Conservation (phyloP, 345 rosid genomes). For the Hibiscus tridactylites region DNA sequence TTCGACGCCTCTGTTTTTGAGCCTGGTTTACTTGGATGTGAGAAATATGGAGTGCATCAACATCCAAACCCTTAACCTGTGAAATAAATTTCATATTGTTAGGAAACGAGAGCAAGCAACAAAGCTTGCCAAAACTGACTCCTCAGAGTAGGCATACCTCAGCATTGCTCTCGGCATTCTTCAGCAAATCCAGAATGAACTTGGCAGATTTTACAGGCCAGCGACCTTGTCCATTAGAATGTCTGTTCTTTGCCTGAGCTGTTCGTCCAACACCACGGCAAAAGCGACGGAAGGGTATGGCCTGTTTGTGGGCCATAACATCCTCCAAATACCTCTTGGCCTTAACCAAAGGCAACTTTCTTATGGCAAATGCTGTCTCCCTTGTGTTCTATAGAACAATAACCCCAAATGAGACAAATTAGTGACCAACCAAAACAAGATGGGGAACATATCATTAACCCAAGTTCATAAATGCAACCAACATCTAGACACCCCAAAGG, state of each 20-base stretch:
- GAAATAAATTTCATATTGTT: not conserved
- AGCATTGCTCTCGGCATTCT: constrained; percentile 98
- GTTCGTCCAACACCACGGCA: constrained; percentile 94
- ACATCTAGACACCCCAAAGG: too few species aligned
- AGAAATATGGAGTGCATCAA: constrained; percentile 65
- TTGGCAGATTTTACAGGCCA: constrained; percentile 91
- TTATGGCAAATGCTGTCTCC: constrained; percentile 53
- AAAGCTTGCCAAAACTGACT: not conserved
- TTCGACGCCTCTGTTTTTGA: constrained; percentile 84
- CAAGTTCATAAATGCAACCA: not conserved
- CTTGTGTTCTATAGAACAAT: constrained; percentile 56
- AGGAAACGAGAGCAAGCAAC: not conserved
- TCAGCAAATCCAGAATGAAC: constrained; percentile 76
- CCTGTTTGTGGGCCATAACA: constrained; percentile 92
- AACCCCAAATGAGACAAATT: not conserved
- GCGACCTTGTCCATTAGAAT: constrained; percentile 91
- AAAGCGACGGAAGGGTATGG: constrained; percentile 91
- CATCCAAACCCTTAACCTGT: constrained; percentile 72
- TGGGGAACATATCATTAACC: not conserved
- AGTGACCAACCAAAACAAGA: not conserved
- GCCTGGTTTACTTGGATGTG: constrained; percentile 98
- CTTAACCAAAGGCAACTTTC: constrained; percentile 18
- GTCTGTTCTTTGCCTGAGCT: constrained; percentile 95
- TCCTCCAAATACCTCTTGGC: constrained; percentile 93
- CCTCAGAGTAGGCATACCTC: constrained; percentile 11